Conservation (phyloP, 192 early-diverging fungal species). For the Kickxella alabastrina region DNA sequence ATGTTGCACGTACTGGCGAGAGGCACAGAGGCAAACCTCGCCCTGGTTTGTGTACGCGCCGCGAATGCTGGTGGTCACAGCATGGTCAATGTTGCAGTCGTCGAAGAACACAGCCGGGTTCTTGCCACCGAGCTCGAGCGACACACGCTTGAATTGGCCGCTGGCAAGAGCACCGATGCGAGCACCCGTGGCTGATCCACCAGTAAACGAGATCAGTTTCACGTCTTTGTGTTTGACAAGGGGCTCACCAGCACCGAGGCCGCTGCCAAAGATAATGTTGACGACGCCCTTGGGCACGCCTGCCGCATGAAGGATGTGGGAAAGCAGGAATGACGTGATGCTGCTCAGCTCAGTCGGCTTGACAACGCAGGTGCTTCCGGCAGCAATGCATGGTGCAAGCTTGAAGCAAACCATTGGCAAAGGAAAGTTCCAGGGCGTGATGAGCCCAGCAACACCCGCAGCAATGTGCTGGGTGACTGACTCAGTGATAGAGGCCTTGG, state of each 20-base stretch:
- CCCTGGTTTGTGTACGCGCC: slow-evolving; percentile 73
- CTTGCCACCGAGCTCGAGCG: slow-evolving; percentile 84
- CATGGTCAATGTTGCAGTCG: no score
- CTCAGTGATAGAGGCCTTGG: slow-evolving; percentile 50
- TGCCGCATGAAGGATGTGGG: slow-evolving; percentile 61
- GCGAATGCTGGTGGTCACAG: slow-evolving; percentile 59
- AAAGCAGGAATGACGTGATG: slow-evolving; percentile 60
- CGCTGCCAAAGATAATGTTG: slow-evolving; percentile 80
- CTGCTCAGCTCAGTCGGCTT: slow-evolving; percentile 75
- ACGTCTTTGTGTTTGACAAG: slow-evolving; percentile 68
- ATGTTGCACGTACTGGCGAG: slow-evolving; percentile 73
- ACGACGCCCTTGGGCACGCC: slow-evolving; percentile 78
- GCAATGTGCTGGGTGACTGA: slow-evolving; percentile 60
- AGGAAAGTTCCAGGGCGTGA: slow-evolving; percentile 80
- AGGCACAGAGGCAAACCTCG: slow-evolving; percentile 75
- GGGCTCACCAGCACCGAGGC: slow-evolving; percentile 63
- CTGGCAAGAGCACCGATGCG: slow-evolving; percentile 59
- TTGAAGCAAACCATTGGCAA: slow-evolving; percentile 73
- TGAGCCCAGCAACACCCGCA: slow-evolving; percentile 70
- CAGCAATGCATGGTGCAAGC: slow-evolving; percentile 71
- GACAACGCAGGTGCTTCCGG: slow-evolving; percentile 70
- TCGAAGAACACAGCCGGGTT: slow-evolving; percentile 77
- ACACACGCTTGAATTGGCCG: slow-evolving; percentile 70
- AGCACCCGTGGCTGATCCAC: slow-evolving; percentile 66
- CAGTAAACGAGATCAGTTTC: slow-evolving; percentile 73